phyloP scores from a whole-genome alignment of 2,329 filamentous ascomycete species.

The Claviceps fusiformis region DNA sequence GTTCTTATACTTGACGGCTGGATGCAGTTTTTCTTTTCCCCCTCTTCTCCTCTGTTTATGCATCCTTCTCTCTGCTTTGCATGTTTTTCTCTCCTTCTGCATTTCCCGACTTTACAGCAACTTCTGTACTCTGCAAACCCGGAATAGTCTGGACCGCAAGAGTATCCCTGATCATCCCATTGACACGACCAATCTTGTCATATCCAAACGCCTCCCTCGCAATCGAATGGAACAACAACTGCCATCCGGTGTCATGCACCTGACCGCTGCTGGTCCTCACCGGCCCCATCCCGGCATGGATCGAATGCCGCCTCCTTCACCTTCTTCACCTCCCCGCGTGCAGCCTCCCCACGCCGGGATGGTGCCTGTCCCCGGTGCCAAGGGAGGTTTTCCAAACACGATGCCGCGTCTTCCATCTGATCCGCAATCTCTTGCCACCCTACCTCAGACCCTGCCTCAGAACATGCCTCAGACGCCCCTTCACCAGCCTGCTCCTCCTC shows the following conservation, averaged over 20 bases:
- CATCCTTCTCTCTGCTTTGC: background rate
- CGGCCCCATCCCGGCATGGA: conserved; percentile 1
- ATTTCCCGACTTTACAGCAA: background rate
- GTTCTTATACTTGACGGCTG: conserved; percentile 1
- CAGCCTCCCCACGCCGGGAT: background rate
- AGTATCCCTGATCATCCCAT: too few species aligned
- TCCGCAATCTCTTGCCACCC: background rate
- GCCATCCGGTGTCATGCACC: background rate
- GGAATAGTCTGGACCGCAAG: too few species aligned
- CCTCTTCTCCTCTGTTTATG: background rate
- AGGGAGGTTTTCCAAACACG: background rate
- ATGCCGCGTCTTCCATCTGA: background rate
- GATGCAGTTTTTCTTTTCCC: background rate
- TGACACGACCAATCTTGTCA: background rate
- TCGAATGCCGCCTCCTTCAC: background rate
- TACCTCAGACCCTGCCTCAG: too few species aligned
- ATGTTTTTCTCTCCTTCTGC: too few species aligned
- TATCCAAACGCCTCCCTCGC: background rate
- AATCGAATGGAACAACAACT: background rate
- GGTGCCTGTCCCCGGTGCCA: background rate
- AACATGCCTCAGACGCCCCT: background rate
- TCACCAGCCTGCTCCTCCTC: background rate
- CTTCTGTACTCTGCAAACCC: background rate
- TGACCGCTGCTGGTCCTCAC: background rate
- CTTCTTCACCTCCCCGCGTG: background rate